Evolutionary conservation across 306 rosid genomes (phyloP), one percentile per base, ranked within the genome.

Genomic region (Hippophae rhamnoides): DNA sequence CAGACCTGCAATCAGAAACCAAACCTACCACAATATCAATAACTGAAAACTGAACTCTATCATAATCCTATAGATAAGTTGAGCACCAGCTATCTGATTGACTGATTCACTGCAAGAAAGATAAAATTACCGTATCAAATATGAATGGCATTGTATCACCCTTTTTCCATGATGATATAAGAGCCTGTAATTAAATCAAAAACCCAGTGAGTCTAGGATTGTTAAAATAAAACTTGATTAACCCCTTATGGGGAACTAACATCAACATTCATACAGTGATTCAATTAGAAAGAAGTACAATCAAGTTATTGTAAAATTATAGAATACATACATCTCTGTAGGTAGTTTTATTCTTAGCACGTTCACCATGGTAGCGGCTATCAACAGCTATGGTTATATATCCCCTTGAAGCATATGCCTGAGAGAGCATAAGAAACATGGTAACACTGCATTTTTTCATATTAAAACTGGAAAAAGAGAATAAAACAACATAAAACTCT

Each of bases 311-410:
- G 38, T 57, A 46, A 0, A 42, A 55, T n/a, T 41, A 26, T 27
- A 5, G 59, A 67, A 50, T 9, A 11, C 84, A 10, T 43, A 89
- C 95, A 63, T 85, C 93, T 8, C 14, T 69, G 64, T 92, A 85
- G 47, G 93, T 77, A 48, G 80, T 76, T 42, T 61, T 27, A 70
- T 56, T 66, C 55, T 50, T 82, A 68, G 99, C 96, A 68, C 96
- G 96, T 88, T 92, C 93, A 58, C 99, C 99, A 31, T 92, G 99
- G 82, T 85, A 88, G 45, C 96, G 93, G 61, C 96, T 85, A 82
- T 92, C 99, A 60, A 88, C 61, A 6, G 95, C 79, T 59, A 92
- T 58, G 43, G 96, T 79, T 64, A 85, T 56, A 66, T 85, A 92
- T 62, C 95, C 96, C 65, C 95, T 80, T 10, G 96, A 92, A 79